Percentiles rank a stretch among this genome's conserved stretches.
Evolutionary conservation across 495 filamentous ascomycete species (phyloP).

Genomic region (Neurospora africana): DNA sequence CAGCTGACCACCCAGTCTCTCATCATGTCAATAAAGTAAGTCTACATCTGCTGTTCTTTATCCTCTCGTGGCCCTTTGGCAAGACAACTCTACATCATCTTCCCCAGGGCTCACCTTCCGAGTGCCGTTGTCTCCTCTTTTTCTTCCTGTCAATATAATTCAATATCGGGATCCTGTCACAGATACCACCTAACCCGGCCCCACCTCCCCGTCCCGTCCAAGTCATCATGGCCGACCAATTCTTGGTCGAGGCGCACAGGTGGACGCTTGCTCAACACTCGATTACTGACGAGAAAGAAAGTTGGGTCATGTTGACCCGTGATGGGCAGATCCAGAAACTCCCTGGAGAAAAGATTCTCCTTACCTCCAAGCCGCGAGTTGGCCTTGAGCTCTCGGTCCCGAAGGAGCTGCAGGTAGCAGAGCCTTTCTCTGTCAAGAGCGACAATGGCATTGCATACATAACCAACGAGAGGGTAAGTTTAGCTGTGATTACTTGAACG

Average conservation of each 20-base stretch:
- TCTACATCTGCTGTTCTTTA: conserved; percentile 19
- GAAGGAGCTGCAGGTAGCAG: conserved; percentile 29
- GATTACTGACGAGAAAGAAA: conserved; percentile 34
- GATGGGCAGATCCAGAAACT: conserved; percentile 40
- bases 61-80: conserved; percentile 14
- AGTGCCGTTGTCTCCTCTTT: not conserved
- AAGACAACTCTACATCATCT: conserved; percentile 10
- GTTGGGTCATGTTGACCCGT: conserved; percentile 44
- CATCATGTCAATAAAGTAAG: conserved; percentile 63
- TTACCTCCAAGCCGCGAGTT: conserved; percentile 35
- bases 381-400: conserved; percentile 34
- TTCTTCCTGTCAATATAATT: not conserved
- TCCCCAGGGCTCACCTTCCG: conserved; percentile 9
- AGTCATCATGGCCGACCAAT: conserved; percentile 31
- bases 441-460: conserved; percentile 54
- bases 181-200: not conserved
- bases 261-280: conserved; percentile 20
- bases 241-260: conserved; percentile 35
- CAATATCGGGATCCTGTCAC: not conserved
- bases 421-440: conserved; percentile 37
- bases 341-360: conserved; percentile 35
- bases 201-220: not conserved
- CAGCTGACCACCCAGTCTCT: conserved; percentile 34
- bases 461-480: conserved; percentile 76
- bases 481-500: not conserved